Base-by-base conservation (phyloP, 2,329 filamentous ascomycete genomes). In the Bertia moriformis region DNA sequence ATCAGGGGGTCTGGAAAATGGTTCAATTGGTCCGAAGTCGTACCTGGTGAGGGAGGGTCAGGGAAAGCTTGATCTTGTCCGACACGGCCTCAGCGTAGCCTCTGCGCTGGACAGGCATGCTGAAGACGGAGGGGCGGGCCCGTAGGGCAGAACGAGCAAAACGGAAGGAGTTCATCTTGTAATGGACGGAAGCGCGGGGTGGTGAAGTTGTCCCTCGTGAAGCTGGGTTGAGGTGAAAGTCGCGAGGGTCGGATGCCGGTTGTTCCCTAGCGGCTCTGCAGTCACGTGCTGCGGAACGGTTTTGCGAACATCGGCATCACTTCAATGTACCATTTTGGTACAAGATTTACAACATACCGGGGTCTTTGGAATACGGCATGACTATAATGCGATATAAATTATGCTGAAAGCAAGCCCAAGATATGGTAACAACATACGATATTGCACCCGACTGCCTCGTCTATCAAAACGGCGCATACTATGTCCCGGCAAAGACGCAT, bases 21-120 rank as follows among this genome's bases (percentile, higher is more conserved):
- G 24, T 29, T 29, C 24, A 29, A n/a, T 29, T 29, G 24, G 10
- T n/a, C n/a, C 24, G 24, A 7, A 35, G 22, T 12, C 32, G 15
- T 35, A 35, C 91, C 87, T 95, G 84, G 70, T 96, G 89, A 69
- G 91, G 91, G 54, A 98, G 83, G 62, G 84, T 78, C 70, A 98
- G 73, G 73, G 86, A 94, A 70, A 98, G 80, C 80, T 93, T 93
- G 75, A 98, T 93, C 78, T 89, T 89, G 74, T 89, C 84, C 57
- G 79, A 68, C 53, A 86, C 78, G 51, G 83, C 83, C 60, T 89
- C 84, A 55, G 84, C 91, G 63, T 98, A 98, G 55, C 81, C 80
- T 73, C 91, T 79, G 64, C 86, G 82, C 71, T 88, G 83, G 49
- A 85, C 57, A 53, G 83, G 78, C 51, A 77, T 71, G 62, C 80